Conservation (phyloP, 768 basidiomycete species). For the Tulasnella sp. region DNA sequence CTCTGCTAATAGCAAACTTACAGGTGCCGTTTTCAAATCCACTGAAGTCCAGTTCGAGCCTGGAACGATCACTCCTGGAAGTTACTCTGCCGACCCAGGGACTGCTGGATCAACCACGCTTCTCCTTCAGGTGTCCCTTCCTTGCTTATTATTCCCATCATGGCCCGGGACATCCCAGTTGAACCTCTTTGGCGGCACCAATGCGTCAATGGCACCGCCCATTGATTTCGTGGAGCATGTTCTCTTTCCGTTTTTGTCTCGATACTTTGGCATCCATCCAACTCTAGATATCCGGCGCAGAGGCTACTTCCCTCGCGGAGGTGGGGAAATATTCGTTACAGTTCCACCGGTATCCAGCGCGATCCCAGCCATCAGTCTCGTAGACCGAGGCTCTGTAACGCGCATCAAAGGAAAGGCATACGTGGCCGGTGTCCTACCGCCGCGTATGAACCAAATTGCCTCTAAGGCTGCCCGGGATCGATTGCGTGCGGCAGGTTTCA, state of each 20-base stretch:
- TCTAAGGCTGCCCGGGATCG: conserved; percentile 39
- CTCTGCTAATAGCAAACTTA: conserved; percentile 39
- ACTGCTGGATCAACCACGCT: conserved; percentile 67
- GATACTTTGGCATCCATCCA: conserved; percentile 41
- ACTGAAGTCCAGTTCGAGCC: conserved; percentile 46
- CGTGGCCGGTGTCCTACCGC: conserved; percentile 50
- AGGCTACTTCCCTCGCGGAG: conserved; percentile 67
- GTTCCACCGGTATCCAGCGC: conserved; percentile 32
- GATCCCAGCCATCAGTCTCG: conserved; percentile 37
- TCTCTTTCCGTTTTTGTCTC: conserved; percentile 55
- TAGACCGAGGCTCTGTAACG: conserved; percentile 46
- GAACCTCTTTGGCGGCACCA: conserved; percentile 58
- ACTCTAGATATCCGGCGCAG: conserved; percentile 42
- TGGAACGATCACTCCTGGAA: conserved; percentile 35
- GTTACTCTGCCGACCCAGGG: conserved; percentile 36
- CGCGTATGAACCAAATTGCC: conserved; percentile 45
- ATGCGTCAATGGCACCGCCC: conserved; percentile 60
- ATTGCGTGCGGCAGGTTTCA: conserved; percentile 35
- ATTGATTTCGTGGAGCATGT: conserved; percentile 60
- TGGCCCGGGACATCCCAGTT: conserved; percentile 26
- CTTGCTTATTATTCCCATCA: conserved; percentile 51
- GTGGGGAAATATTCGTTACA: conserved; percentile 46
- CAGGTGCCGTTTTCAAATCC: conserved; percentile 47
- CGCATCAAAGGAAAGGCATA: conserved; percentile 50
- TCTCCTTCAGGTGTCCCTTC: conserved; percentile 60